These are phyloP conservation scores for Gossypium aridum DNA, from an alignment of 441 rosid genomes.

Conservation along the genomic window DNA sequence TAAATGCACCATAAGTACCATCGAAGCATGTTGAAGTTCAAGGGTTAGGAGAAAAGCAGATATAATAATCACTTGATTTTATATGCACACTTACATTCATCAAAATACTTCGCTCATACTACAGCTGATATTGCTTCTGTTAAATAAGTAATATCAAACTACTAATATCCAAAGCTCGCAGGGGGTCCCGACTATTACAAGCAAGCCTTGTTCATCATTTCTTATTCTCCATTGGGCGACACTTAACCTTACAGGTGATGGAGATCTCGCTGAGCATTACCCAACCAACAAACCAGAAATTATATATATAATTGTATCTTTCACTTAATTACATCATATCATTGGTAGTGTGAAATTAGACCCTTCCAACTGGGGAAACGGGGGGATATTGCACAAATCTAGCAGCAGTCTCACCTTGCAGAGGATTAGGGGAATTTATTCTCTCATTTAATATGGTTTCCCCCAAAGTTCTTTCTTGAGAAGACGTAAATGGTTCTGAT, in stretches of 20 bases:
- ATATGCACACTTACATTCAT: slow-evolving; percentile 37
- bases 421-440: slow-evolving; percentile 28
- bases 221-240: slow-evolving; percentile 11
- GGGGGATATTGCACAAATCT: slow-evolving; percentile 65
- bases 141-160: slow-evolving; percentile 14
- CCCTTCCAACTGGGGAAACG: slow-evolving; percentile 71
- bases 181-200: background rate
- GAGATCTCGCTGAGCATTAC: slow-evolving; percentile 4
- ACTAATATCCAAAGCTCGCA: slow-evolving; percentile 2
- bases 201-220: slow-evolving; percentile 4
- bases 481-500: slow-evolving; percentile 14
- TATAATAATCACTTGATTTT: slow-evolving; percentile 1
- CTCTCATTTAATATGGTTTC: slow-evolving; percentile 33
- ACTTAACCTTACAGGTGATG: background rate
- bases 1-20: background rate
- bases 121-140: slow-evolving; percentile 19
- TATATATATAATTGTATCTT: background rate
- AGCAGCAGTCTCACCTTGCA: slow-evolving; percentile 36
- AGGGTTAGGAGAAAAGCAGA: background rate
- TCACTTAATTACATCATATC: slow-evolving; percentile 15
- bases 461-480: slow-evolving; percentile 27
- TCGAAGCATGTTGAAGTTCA: background rate
- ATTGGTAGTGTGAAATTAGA: slow-evolving; percentile 25
- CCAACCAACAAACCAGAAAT: slow-evolving; percentile 13
- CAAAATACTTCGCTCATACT: slow-evolving; percentile 5